phyloP scores from a whole-genome alignment of 176 grass and related monocot genomes.

The Phragmites australis region DNA sequence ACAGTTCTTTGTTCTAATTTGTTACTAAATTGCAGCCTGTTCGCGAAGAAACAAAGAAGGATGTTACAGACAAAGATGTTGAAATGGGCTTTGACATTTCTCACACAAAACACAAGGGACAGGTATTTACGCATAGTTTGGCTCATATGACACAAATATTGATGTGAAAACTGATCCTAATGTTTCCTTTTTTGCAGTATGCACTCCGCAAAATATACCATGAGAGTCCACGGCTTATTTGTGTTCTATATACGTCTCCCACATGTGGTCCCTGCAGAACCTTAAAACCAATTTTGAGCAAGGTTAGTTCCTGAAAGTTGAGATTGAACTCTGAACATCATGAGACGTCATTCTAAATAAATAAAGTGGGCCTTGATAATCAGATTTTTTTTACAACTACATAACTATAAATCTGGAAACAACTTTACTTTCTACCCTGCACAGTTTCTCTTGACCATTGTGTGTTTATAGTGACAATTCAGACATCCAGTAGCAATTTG shows the following conservation, averaged over 20 bases:
- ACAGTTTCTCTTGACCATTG: neutral
- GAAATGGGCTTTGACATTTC: constrained; percentile 93
- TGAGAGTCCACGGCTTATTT: constrained; percentile 82
- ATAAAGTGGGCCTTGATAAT: neutral
- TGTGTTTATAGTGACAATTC: neutral
- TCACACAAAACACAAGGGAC: constrained; percentile 80
- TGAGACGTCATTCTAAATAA: neutral
- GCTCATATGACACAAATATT: constrained; percentile 23
- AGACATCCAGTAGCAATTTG: neutral
- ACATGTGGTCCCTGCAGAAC: constrained; percentile 99
- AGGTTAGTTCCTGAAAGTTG: constrained; percentile 60
- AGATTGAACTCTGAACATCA: neutral
- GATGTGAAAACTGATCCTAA: constrained; percentile 36
- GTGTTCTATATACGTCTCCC: constrained; percentile 93
- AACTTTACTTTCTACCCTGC: neutral
- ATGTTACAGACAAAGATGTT: constrained; percentile 72
- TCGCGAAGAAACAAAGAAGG: constrained; percentile 73
- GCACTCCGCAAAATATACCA: constrained; percentile 93
- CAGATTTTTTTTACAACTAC: neutral
- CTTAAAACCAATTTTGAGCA: constrained; percentile 94
- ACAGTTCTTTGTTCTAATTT: constrained; percentile 28
- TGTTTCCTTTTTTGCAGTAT: constrained; percentile 65
- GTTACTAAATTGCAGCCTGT: constrained; percentile 62
- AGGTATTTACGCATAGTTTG: constrained; percentile 46
- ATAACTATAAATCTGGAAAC: constrained; percentile 17